A percentile compares a stretch with the other conserved stretches of the same genome.
Conservation (phyloP, 805 yeast species). For the Saturnispora zaruensis region DNA sequence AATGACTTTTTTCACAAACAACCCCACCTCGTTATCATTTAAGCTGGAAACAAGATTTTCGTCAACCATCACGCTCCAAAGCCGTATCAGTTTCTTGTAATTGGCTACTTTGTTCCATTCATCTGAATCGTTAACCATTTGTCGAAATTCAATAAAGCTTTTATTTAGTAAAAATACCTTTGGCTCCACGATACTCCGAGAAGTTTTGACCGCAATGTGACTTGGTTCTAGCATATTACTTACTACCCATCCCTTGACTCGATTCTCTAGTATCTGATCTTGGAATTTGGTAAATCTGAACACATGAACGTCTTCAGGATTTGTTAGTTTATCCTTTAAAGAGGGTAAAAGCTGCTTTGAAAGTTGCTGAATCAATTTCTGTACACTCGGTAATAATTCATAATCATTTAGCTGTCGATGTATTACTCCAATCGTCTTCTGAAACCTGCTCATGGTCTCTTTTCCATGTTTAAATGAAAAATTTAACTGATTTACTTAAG, state of each 20-base stretch:
- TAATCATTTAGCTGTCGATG: neutral
- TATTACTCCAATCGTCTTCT: neutral
- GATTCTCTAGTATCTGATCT: neutral
- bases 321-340: constrained; percentile 7
- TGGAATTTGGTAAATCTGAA: neutral
- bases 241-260: neutral
- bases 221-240: neutral
- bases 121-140: constrained; percentile 9
- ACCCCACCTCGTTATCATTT: constrained; percentile 9
- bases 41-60: neutral
- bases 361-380: neutral
- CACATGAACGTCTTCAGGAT: constrained; percentile 9
- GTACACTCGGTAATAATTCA: neutral
- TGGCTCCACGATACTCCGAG: constrained; percentile 1
- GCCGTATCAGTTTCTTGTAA: constrained; percentile 3
- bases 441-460: neutral
- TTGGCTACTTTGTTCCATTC: constrained; percentile 4
- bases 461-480: neutral
- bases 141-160: constrained; percentile 6
- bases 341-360: neutral
- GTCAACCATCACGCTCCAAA: constrained; percentile 4
- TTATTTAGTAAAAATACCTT: neutral
- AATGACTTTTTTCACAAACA: constrained; percentile 7
- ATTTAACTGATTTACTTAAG: neutral
- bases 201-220: neutral